Evolutionary conservation across 768 basidiomycete species (phyloP), one percentile per base, ranked within the genome.

Genomic region (Collybiopsis luxurians): DNA sequence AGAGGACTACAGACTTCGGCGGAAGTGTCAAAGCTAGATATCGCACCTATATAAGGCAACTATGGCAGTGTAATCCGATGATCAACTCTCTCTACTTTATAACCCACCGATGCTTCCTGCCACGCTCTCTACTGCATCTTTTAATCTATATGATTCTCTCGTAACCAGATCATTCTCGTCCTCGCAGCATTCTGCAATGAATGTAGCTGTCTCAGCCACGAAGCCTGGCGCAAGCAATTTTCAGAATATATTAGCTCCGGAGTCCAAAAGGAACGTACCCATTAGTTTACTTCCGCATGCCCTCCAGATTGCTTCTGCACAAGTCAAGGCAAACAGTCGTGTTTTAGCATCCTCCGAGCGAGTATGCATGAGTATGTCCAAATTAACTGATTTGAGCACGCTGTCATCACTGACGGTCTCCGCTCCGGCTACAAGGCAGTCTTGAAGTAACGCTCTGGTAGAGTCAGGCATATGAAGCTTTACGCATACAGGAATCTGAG

Each of bases 101-200:
- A 51, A 34, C 4, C 36, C 80, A 66, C 74, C 73, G 69, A 83
- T 79, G 62, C 77, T 86, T 11, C 90, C 90, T 59, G 86, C 86
- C 61, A 87, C 78, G 60, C 73, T 79, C 72, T 92, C 89, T 46
- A 91, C 84, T 3, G 83, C 82, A 70, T 79, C 73, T 69, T 88
- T 92, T 70, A 92, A 73, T 61, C 70, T 78, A 60, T 85, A 81
- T 17, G 87, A 82, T 62, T 85, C 85, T 56, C 75, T 78, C 3
- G 92, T 89, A 15, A 95, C 91, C 57, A 78, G 78, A 60, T 92
- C 90, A 67, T 93, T 87, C 61, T 95, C 94, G 65, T 96, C 93
- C 71, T 94, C 92, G 3, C 84, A 82, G 65, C 86, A 90, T 69
- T 96, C 95, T 3, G 85, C 85, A 53, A 96, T 86, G 73, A 96